Percentiles rank a stretch among this genome's conserved stretches.
Evolutionary conservation across 257 asterid genomes (phyloP).

Genomic region (Fraxinus quadrangulata): DNA sequence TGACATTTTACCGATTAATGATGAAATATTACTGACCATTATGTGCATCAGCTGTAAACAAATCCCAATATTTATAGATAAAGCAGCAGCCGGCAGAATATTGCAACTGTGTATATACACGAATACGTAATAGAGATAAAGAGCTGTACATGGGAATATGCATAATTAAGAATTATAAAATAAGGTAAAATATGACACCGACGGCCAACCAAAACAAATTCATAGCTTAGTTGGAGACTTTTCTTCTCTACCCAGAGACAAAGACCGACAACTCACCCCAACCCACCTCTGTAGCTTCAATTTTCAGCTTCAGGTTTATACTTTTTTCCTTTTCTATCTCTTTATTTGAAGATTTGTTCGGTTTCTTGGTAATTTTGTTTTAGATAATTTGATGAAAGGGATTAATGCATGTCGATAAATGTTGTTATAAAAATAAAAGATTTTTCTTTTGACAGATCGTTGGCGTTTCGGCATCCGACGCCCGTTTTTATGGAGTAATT

Average conservation of each 20-base stretch:
- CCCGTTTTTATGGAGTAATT: slow-evolving; percentile 5
- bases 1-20: no score
- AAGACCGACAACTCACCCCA: slow-evolving; percentile 8
- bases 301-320: background rate
- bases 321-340: slow-evolving; percentile 6
- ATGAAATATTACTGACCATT: no score
- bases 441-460: slow-evolving; percentile 31
- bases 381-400: slow-evolving; percentile 38
- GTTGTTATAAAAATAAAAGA: background rate
- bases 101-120: no score
- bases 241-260: slow-evolving; percentile 38
- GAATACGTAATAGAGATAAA: no score
- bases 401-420: slow-evolving; percentile 19
- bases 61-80: no score
- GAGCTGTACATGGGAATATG: slow-evolving; percentile 3
- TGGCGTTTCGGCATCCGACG: slow-evolving; percentile 17
- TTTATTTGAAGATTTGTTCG: slow-evolving; percentile 3
- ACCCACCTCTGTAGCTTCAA: slow-evolving; percentile 12
- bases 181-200: slow-evolving; percentile 54
- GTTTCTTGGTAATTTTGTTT: slow-evolving; percentile 10
- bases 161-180: background rate
- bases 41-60: no score
- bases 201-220: slow-evolving; percentile 77
- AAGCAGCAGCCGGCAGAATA: no score
- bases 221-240: slow-evolving; percentile 50